A percentile compares a stretch with the other conserved stretches of the same genome.
Evolutionary conservation across 73 alveolate genomes (phyloP).

Genomic region (Tetrahymena thermophila): DNA sequence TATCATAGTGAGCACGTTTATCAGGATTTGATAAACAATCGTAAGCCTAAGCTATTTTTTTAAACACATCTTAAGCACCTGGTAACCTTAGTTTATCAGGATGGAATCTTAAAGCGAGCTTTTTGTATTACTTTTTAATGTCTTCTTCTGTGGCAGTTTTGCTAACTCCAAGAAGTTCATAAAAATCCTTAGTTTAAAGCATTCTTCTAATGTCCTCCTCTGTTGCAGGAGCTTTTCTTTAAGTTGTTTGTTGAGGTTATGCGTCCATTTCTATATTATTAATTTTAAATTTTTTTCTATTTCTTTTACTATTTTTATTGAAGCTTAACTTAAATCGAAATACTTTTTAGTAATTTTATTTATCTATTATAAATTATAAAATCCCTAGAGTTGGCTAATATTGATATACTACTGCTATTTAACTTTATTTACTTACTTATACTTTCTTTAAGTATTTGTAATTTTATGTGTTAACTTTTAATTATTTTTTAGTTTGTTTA

Average conservation of each 20-base stretch:
- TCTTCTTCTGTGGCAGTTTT: constrained; percentile 73
- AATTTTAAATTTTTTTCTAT: background rate
- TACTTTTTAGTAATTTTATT: background rate
- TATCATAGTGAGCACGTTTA: constrained; percentile 26
- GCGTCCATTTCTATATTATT: background rate
- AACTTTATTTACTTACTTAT: background rate
- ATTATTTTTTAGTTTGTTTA: too few relatives aligned
- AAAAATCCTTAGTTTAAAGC: constrained; percentile 58
- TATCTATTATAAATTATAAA: too few relatives aligned
- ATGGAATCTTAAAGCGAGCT: constrained; percentile 81
- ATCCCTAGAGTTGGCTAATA: background rate
- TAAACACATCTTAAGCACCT: constrained; percentile 67
- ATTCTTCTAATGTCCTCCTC: constrained; percentile 35
- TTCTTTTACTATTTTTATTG: background rate
- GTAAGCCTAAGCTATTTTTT: constrained; percentile 54
- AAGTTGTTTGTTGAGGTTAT: background rate
- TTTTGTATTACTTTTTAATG: constrained; percentile 73
- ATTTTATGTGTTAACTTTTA: background rate
- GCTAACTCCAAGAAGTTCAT: constrained; percentile 73
- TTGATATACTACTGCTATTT: background rate
- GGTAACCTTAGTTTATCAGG: constrained; percentile 79
- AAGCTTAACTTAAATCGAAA: background rate
- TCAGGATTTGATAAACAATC: constrained; percentile 30
- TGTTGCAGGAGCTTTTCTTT: constrained; percentile 13
- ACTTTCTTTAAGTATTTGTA: background rate